Percentiles rank a stretch among this genome's conserved stretches.
These are phyloP conservation scores for Gymnopus androsaceus DNA, from an alignment of 1,284 basidiomycete species.

Conservation along the genomic window DNA sequence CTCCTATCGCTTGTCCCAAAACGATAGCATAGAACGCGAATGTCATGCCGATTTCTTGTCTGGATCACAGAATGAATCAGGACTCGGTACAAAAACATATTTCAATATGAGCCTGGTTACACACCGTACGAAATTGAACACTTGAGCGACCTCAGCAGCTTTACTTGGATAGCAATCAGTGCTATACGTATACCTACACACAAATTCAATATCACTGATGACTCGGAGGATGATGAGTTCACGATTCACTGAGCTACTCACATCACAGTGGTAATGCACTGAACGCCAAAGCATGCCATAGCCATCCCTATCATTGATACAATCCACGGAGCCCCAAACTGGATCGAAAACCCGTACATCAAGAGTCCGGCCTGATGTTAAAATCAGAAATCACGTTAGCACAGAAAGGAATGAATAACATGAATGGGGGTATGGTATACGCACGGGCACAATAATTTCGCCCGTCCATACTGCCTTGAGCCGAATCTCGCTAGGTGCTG, in stretches of 20 bases:
- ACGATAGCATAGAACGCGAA: slow-evolving; percentile 12
- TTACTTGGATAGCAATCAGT: slow-evolving; percentile 7
- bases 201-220: no score
- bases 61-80: neutral
- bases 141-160: slow-evolving; percentile 8
- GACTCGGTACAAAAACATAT: no score
- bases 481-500: slow-evolving; percentile 7
- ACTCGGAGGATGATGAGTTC: no score
- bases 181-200: slow-evolving; percentile 11
- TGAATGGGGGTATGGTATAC: no score
- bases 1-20: slow-evolving; percentile 5
- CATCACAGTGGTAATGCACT: slow-evolving; percentile 11
- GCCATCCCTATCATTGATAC: slow-evolving; percentile 9
- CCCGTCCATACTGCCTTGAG: slow-evolving; percentile 9
- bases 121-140: slow-evolving; percentile 9
- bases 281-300: slow-evolving; percentile 8
- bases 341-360: slow-evolving; percentile 6
- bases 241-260: no score
- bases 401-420: neutral
- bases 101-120: neutral
- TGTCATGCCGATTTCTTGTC: slow-evolving; percentile 10
- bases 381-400: neutral
- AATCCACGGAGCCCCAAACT: slow-evolving; percentile 10
- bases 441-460: slow-evolving; percentile 8
- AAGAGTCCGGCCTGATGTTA: slow-evolving; percentile 7